Evolutionary conservation across 305 asterid genomes (phyloP), one percentile per base, ranked within the genome.

Genomic region (Fraxinus velutina): DNA sequence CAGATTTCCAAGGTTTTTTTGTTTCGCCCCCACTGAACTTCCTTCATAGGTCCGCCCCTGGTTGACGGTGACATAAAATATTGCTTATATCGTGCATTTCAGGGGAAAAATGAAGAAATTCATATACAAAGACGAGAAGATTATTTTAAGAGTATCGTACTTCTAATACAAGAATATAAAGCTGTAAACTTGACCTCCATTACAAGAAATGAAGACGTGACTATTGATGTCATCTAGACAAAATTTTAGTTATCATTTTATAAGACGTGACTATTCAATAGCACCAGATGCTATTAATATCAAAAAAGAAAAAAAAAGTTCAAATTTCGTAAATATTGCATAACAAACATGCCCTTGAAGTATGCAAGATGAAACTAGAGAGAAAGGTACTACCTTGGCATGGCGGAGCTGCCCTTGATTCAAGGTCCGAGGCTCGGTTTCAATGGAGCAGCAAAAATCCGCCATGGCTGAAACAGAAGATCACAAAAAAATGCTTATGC

Each of bases 391-490:
- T 90, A 90, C 97, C 84, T 93, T 87, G 0, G 90, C 94, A 42
- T 88, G 88, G 73, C 81, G 81, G 80, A 91, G 87, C 79, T 89
- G 96, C 10, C 87, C 91, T 80, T 87, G 88, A 2, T 83, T 91
- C 85, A 93, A 88, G 79, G 97, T 93, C 75, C 89, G 90, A 33
- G 97, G 98, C 85, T 93, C 98, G 71, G 83, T 78, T 77, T 93
- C 98, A 86, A 92, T 92, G 36, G 91, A 79, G 82, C 98, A 93
- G 80, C 95, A 86, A 78, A 82, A 78, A 44, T 91, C 88, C 1
- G 94, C 96, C 98, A 91, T 93, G 80, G 70, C 68, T 37, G 73
- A 72, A 33, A 5, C 6, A 12, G 15, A 36, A 37, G 17, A 73
- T 72, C 57, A 12, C 74, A 1, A 34, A 34, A 27, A 6, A 24